Base-by-base conservation (phyloP, 2,329 filamentous ascomycete species). In the Claviceps arundinis region DNA sequence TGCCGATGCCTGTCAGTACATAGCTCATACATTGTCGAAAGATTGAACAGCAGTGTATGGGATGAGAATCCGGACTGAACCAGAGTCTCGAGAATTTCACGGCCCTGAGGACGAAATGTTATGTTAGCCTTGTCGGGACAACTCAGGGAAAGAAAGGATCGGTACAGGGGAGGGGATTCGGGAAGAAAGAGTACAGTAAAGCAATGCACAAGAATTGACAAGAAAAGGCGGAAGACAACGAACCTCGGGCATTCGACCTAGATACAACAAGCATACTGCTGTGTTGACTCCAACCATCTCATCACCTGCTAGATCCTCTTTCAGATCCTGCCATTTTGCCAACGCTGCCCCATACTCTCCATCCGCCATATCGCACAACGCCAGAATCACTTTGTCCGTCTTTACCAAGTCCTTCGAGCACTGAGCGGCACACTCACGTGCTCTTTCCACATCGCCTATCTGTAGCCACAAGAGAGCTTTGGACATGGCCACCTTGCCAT, bases 21-120 rank as follows among this genome's bases (percentile, higher is more conserved):
- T 7, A 97, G 75, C 68, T 97, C 93, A 64, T 95, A 97, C 60
- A 95, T 80, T 0, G 91, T 97, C 11, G 84, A 82, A 13, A 98
- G 68, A 64, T 97, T 97, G 69, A 96, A 95, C 0, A 94, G 78
- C 2, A 95, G 70, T 0, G 87, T 87, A 56, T 87, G 83, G 53
- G 91, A 96, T 0, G 81, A 78, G 42, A 80, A 72, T 1, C 82
- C 79, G 0, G 72, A 65, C 3, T 80, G 73, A 0, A 89, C 73
- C 11, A 94, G 69, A 0, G 70, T 68, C 60, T 91, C 84, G 3
- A 96, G 71, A 1, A 87, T 68, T 13, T 73, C 67, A 14, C 80
- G 80, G 1, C 87, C 85, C 75, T 87, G 14, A 34, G 30, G 9
- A 1, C 2, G 7, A 5, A 11, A 46, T 17, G 5, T 9, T 13